Evolutionary conservation across 306 rosid species (phyloP).

Genomic region (Vigna hirtella): DNA sequence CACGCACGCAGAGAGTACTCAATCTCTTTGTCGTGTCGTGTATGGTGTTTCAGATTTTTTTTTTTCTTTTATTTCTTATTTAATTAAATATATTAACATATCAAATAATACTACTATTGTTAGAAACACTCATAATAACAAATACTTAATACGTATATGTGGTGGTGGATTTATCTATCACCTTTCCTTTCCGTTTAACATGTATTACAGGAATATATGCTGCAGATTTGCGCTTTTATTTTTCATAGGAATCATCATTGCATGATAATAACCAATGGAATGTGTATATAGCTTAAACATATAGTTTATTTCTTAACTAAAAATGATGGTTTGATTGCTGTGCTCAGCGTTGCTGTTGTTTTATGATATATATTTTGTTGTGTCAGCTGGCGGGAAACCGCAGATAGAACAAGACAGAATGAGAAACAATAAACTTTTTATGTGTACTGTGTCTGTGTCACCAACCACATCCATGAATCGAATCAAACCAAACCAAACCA

Average conservation of each 20-base stretch:
- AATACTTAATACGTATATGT: too few species aligned
- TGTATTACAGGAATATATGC: neutral
- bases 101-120: too few species aligned
- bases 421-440: conserved; percentile 44
- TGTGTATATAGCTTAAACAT: neutral
- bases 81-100: neutral
- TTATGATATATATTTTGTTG: neutral
- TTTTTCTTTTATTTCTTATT: neutral
- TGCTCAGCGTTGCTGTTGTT: neutral
- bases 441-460: conserved; percentile 19
- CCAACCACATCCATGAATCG: conserved; percentile 29
- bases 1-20: conserved; percentile 43
- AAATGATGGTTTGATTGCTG: neutral
- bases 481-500: conserved; percentile 19
- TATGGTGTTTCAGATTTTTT: neutral
- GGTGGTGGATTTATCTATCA: too few species aligned
- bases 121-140: neutral
- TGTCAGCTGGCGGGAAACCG: conserved; percentile 83
- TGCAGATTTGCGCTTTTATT: neutral
- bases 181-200: too few species aligned
- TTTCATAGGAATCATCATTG: neutral
- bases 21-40: conserved; percentile 45
- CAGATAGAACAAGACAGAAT: conserved; percentile 43
- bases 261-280: neutral
- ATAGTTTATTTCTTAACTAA: neutral